Conservation (phyloP, 352 stramenopile genomes). For the Globisporangium nodosum region DNA sequence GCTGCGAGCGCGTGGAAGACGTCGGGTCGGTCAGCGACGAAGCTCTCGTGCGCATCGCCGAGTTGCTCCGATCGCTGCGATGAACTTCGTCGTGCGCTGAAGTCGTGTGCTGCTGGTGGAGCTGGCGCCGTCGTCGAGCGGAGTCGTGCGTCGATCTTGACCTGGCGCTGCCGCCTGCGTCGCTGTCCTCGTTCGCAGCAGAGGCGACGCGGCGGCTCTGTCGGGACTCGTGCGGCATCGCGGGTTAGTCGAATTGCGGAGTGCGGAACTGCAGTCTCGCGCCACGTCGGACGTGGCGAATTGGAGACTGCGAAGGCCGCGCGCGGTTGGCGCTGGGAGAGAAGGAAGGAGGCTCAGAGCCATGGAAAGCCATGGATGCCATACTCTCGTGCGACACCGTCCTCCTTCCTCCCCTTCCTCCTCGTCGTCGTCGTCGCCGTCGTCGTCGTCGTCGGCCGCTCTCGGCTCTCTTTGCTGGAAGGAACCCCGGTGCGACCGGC, state of each 20-base stretch:
- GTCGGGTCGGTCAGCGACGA: neutral
- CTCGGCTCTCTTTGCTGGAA: too few relatives aligned
- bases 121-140: neutral
- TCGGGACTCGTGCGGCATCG: neutral
- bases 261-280: too few relatives aligned
- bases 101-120: neutral
- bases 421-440: too few relatives aligned
- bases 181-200: neutral
- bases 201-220: neutral
- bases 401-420: too few relatives aligned
- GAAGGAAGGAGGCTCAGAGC: neutral
- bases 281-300: neutral
- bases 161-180: neutral
- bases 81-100: neutral
- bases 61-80: neutral
- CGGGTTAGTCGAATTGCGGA: neutral
- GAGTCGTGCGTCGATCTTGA: neutral
- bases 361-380: too few relatives aligned
- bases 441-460: too few relatives aligned
- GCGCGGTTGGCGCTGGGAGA: neutral
- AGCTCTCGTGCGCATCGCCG: neutral
- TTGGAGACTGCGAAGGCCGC: neutral
- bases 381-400: too few relatives aligned
- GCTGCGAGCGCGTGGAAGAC: neutral
- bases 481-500: too few relatives aligned